phyloP scores from a whole-genome alignment of 176 grass and related monocot genomes.

The Zizania latifolia region DNA sequence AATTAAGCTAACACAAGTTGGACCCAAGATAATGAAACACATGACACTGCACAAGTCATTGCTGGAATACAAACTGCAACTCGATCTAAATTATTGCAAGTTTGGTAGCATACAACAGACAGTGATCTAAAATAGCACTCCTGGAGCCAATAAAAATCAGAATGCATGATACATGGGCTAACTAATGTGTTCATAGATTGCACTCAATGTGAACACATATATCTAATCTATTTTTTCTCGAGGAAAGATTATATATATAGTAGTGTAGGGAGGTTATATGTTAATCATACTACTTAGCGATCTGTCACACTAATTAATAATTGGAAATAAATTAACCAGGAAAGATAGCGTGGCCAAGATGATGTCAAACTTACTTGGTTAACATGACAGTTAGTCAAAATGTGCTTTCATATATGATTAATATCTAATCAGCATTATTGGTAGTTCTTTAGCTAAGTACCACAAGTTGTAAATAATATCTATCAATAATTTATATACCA shows the following conservation, averaged over 20 bases:
- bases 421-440: conserved; percentile 1
- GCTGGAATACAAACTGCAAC: background rate
- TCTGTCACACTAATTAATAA: background rate
- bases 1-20: conserved; percentile 22
- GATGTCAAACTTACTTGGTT: background rate
- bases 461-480: background rate
- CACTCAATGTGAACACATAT: background rate
- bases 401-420: background rate
- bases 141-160: background rate
- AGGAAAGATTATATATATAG: background rate
- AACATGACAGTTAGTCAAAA: background rate
- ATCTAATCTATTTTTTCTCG: background rate
- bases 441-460: background rate
- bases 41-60: background rate
- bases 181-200: background rate
- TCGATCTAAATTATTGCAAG: conserved; percentile 10
- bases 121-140: background rate
- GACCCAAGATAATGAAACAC: background rate
- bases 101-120: conserved; percentile 7
- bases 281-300: background rate
- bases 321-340: background rate
- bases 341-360: background rate
- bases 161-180: conserved; percentile 10
- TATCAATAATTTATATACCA: background rate
- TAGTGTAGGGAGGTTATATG: background rate